These are phyloP conservation scores for Kwoniella shivajii DNA, from an alignment of 1,284 basidiomycete species.

Conservation along the genomic window DNA sequence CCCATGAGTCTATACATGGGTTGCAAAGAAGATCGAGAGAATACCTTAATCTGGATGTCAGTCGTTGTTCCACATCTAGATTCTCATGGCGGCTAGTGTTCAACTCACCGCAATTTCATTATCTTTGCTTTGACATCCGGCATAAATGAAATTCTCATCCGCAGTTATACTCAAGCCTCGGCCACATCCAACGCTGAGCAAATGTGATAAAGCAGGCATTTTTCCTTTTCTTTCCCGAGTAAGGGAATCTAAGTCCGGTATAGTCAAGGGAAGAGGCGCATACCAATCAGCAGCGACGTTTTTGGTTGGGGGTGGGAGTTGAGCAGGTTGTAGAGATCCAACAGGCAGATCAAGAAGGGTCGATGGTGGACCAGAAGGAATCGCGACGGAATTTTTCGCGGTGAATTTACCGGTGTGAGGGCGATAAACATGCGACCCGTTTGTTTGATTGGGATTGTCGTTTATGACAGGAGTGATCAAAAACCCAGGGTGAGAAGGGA, in stretches of 20 bases:
- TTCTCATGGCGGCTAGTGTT: too few relatives aligned
- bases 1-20: constrained; percentile 75
- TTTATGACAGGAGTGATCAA: background rate
- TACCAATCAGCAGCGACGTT: background rate
- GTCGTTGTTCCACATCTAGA: background rate
- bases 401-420: background rate
- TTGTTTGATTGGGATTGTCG: background rate
- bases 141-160: constrained; percentile 73
- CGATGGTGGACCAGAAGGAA: background rate
- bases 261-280: constrained; percentile 5
- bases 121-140: constrained; percentile 76
- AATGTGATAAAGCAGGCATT: constrained; percentile 50
- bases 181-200: constrained; percentile 48
- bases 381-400: background rate
- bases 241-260: constrained; percentile 43
- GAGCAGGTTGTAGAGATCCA: constrained; percentile 7
- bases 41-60: constrained; percentile 63
- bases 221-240: constrained; percentile 49
- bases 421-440: background rate
- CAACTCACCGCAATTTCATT: constrained; percentile 63
- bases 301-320: background rate
- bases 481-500: background rate
- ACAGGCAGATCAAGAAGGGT: background rate
- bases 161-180: constrained; percentile 72
- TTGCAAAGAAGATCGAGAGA: constrained; percentile 71